Base-by-base conservation (phyloP, 495 filamentous ascomycete species). In the Xanthoparmelia taractica region DNA sequence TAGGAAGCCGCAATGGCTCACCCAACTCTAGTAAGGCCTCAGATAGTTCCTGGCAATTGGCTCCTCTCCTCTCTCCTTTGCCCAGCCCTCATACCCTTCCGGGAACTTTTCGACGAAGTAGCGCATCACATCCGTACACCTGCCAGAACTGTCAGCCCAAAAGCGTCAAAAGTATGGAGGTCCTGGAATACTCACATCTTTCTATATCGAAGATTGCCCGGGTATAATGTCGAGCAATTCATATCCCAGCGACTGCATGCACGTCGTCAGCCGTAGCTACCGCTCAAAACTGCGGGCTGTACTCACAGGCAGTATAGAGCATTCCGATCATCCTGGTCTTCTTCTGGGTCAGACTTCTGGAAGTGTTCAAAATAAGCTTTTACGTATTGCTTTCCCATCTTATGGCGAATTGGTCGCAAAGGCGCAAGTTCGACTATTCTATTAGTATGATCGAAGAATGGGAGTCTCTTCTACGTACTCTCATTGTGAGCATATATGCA, bases 31-130 rank as follows among this genome's bases (percentile, higher is more conserved):
- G 11, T 27, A 31, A 29, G 48, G 48, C 48, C 17, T 52, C 27
- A 31, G 48, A 31, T 31, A 52, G 27, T 52, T 13, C 18, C 48
- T 52, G 27, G 48, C 13, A 29, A 59, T 3, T 1, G 37, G 8
- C 33, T 58, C 41, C 34, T 64, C 62, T n/a, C 56, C 62, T 38
- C 40, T 57, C 48, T 23, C 48, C 34, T 57, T 67, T 34, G 54
- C 68, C 66, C 66, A 70, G 15, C 59, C 68, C 55, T 70, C 68
- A 45, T 63, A 70, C 18, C 68, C 66, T 11, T 61, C 60, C 11
- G 62, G 29, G 23, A 66, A 70, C 37, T 68, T 68, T 8, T 37
- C 54, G 11, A 56, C 34, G 8, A 70, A 60, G 17, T 47, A 52
- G 25, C 57, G 48, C 66, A 70, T 70, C 0, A 60, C 68, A 45